Evolutionary conservation across 177 flowering plant genomes (phyloP), one percentile per base, ranked within the genome.

Genomic region (Vitis hybrid): DNA sequence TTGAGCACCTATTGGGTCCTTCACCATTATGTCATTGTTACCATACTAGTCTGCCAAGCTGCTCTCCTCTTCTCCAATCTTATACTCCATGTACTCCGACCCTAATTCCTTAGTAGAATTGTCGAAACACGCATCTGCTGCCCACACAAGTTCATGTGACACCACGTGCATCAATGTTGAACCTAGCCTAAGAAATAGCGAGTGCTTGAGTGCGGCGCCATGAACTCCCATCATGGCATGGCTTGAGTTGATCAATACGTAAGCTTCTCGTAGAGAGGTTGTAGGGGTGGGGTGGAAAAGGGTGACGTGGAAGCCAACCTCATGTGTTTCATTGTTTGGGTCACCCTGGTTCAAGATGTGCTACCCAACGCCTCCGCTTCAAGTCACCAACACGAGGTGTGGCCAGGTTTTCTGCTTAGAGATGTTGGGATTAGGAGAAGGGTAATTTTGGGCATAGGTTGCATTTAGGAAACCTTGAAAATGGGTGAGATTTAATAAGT

Each of bases 171-270:
- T 11, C 2, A 87, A 67, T 18, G 80, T 72, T 14, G 94, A 66
- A 0, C 86, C 81, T 0, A 82, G 85, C 18, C 89, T 68, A 6
- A 89, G 80, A 65, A 87, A 89, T 65, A 86, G 39, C 10, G 50
- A 70, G 63, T 87, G 87, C 2, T 90, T 85, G 1, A 89, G 72
- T 1, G 80, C 90, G 6, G 91, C 89, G 1, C 94, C 94, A 31
- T 89, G 94, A 15, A 89, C 85, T 10, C 91, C 91, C 3, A 87
- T 3, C 82, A 89, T 68, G 0, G 72, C 90, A 59, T 89, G 91
- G 61, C 88, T 83, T 1, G 70, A 52, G 18, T 78, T 79, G 6
- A 87, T 72, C 15, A 85, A 14, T 14, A 51, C 58, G 68, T 80
- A 82, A 0, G 79, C 78, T 2, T 81, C 64, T 0, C 50, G n/a